Percentiles rank a stretch among this genome's conserved stretches.
These are phyloP conservation scores for Ogataea ramenticola DNA, from an alignment of 805 yeast genomes.

Conservation along the genomic window DNA sequence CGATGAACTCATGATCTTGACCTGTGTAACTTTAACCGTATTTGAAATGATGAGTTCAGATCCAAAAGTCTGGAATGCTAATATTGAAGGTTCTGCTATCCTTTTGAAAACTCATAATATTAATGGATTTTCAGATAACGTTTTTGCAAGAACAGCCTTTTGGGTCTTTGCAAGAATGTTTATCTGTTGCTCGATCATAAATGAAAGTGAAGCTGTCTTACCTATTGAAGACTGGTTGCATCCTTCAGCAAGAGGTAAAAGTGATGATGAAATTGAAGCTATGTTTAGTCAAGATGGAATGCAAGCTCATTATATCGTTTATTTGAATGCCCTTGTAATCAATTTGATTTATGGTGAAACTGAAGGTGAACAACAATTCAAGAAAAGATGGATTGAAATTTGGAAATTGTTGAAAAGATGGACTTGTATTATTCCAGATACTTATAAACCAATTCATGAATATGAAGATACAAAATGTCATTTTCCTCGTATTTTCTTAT, in stretches of 20 bases:
- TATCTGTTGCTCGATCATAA: conserved; percentile 31
- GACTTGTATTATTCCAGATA: conserved; percentile 23
- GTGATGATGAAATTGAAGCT: conserved; percentile 16
- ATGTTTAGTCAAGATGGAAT: conserved; percentile 17
- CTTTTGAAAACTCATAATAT: conserved; percentile 29
- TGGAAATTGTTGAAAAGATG: conserved; percentile 31
- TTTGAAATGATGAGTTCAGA: conserved; percentile 37
- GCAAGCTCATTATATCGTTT: conserved; percentile 35
- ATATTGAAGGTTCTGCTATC: conserved; percentile 34
- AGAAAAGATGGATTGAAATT: conserved; percentile 27
- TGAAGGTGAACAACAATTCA: conserved; percentile 21
- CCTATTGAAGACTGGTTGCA: conserved; percentile 30
- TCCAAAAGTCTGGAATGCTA: conserved; percentile 33
- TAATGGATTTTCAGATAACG: conserved; percentile 26
- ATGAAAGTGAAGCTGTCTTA: conserved; percentile 30
- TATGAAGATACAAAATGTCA: conserved; percentile 22
- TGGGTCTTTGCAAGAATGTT: conserved; percentile 39
- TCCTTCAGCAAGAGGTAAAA: conserved; percentile 7
- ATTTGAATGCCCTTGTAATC: conserved; percentile 28
- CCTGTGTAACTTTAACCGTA: conserved; percentile 35
- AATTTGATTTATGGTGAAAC: conserved; percentile 23
- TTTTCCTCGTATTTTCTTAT: conserved; percentile 30
- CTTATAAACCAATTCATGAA: conserved; percentile 25
- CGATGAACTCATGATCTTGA: conserved; percentile 15
- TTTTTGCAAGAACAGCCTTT: conserved; percentile 29